Conservation (phyloP, 805 yeast genomes). For the Teunomyces kruisii region DNA sequence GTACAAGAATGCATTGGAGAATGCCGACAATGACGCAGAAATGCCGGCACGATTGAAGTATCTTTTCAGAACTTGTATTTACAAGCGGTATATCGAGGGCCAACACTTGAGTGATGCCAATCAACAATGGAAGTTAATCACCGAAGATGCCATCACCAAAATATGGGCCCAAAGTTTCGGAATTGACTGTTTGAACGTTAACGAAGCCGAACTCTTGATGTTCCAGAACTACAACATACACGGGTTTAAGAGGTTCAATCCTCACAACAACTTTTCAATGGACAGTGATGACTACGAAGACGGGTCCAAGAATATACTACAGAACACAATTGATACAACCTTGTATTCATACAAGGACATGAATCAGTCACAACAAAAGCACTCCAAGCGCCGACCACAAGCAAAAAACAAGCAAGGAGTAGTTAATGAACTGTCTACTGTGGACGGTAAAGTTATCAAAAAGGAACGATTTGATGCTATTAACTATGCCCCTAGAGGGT, state of each 20-base stretch:
- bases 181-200: slow-evolving; percentile 51
- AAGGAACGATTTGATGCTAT: slow-evolving; percentile 47
- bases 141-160: slow-evolving; percentile 57
- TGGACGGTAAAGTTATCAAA: slow-evolving; percentile 23
- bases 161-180: slow-evolving; percentile 57
- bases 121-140: slow-evolving; percentile 55
- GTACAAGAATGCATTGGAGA: slow-evolving; percentile 22
- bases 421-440: slow-evolving; percentile 3
- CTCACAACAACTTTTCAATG: slow-evolving; percentile 24
- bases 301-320: slow-evolving; percentile 22
- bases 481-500: slow-evolving; percentile 60
- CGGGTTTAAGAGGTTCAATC: slow-evolving; percentile 21
- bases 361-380: slow-evolving; percentile 4
- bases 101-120: slow-evolving; percentile 19
- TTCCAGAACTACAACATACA: slow-evolving; percentile 39
- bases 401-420: neutral
- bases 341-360: slow-evolving; percentile 18
- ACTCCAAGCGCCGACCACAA: neutral
- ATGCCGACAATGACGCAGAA: slow-evolving; percentile 33
- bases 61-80: slow-evolving; percentile 58
- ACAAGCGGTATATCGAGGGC: slow-evolving; percentile 48
- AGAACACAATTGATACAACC: slow-evolving; percentile 35
- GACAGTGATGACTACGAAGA: slow-evolving; percentile 24
- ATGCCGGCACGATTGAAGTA: slow-evolving; percentile 56
- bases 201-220: slow-evolving; percentile 48